A percentile compares a stretch with the other conserved stretches of the same genome.
Conservation (phyloP, 176 grass and related monocot genomes). For the Saccharum spontaneum region DNA sequence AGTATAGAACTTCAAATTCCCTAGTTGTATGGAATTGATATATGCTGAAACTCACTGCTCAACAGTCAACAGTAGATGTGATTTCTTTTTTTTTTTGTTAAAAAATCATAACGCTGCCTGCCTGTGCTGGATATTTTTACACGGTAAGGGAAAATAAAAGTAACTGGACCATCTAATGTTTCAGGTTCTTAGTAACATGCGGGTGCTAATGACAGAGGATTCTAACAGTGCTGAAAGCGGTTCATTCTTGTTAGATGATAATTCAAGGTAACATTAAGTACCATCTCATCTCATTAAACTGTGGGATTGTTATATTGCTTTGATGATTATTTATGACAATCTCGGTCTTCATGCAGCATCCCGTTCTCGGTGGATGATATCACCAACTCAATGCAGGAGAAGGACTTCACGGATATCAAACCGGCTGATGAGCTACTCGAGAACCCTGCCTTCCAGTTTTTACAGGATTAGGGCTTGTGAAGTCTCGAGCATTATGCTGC, state of each 20-base stretch:
- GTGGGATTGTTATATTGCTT: background rate
- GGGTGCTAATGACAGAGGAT: conserved; percentile 88
- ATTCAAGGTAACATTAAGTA: conserved; percentile 60
- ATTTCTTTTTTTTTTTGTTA: conserved; percentile 1
- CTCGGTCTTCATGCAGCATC: conserved; percentile 53
- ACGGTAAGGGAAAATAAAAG: background rate
- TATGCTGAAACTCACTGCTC: background rate
- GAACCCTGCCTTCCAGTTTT: conserved; percentile 97
- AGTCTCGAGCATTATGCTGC: conserved; percentile 33
- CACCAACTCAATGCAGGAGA: conserved; percentile 80
- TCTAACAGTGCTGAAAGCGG: conserved; percentile 77
- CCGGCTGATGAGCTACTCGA: conserved; percentile 82
- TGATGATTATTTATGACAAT: conserved; percentile 1
- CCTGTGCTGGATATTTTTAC: background rate
- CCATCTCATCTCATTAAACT: background rate
- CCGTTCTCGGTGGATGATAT: conserved; percentile 95
- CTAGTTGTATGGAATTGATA: background rate
- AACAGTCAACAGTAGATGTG: background rate
- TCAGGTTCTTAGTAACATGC: conserved; percentile 91
- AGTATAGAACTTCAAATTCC: background rate
- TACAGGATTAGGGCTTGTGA: conserved; percentile 81
- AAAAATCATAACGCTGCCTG: background rate
- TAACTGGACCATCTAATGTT: conserved; percentile 8
- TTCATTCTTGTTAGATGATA: conserved; percentile 92
- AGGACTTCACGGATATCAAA: conserved; percentile 79